A percentile compares a stretch with the other conserved stretches of the same genome.
Evolutionary conservation across 345 rosid species (phyloP).

Genomic region (Brassica napus): DNA sequence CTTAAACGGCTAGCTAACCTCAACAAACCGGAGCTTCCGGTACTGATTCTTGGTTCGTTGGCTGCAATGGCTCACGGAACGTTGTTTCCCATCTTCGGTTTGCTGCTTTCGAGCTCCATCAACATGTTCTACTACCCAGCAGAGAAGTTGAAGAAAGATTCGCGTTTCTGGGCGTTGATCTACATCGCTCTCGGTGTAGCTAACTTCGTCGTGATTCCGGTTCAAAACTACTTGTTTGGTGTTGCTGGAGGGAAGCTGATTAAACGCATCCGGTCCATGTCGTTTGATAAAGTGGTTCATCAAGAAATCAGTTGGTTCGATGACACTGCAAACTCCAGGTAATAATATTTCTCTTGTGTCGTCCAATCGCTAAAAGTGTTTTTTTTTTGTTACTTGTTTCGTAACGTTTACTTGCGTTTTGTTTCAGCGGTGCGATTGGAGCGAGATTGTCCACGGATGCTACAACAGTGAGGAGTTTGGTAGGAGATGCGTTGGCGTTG

Average conservation of each 20-base stretch:
- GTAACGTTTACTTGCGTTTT: background rate
- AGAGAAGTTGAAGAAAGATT: slow-evolving; percentile 47
- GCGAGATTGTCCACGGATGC: slow-evolving; percentile 72
- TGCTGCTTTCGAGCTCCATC: slow-evolving; percentile 65
- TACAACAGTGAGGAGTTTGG: slow-evolving; percentile 54
- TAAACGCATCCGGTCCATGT: slow-evolving; percentile 61
- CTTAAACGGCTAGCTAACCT: slow-evolving; percentile 58
- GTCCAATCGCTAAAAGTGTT: background rate
- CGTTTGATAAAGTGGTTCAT: slow-evolving; percentile 76
- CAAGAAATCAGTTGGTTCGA: slow-evolving; percentile 92
- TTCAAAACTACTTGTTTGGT: slow-evolving; percentile 73
- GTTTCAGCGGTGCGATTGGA: slow-evolving; percentile 56
- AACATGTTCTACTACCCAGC: slow-evolving; percentile 63
- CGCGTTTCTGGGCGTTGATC: slow-evolving; percentile 59
- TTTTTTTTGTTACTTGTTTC: background rate
- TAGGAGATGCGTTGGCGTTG: slow-evolving; percentile 65
- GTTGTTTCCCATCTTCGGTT: slow-evolving; percentile 71
- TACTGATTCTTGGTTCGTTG: slow-evolving; percentile 54
- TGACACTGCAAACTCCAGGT: slow-evolving; percentile 67
- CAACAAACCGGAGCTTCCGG: slow-evolving; percentile 73
- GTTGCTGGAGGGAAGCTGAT: slow-evolving; percentile 83
- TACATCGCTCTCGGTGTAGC: slow-evolving; percentile 48
- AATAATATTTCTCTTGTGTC: background rate
- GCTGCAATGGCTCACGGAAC: slow-evolving; percentile 70
- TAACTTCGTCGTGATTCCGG: slow-evolving; percentile 45